Conservation (phyloP, 768 basidiomycete genomes). For the Suillus subalutaceus region DNA sequence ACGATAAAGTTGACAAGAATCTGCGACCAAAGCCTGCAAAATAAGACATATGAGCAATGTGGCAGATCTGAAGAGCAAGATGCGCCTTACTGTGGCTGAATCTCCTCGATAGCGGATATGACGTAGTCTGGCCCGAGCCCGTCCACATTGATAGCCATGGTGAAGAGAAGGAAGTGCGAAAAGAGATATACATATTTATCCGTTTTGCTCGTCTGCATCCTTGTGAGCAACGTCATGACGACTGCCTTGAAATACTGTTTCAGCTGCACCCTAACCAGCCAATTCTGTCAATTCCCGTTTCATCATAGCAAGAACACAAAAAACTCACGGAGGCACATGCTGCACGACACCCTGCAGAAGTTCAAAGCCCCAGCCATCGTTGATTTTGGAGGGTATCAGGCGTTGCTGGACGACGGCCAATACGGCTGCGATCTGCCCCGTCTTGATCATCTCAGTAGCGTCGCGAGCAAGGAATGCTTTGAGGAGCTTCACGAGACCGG, state of each 20-base stretch:
- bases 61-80: slow-evolving; percentile 5
- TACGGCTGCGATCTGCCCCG: slow-evolving; percentile 75
- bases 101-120: slow-evolving; percentile 75
- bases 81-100: slow-evolving; percentile 75
- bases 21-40: slow-evolving; percentile 72
- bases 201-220: slow-evolving; percentile 88
- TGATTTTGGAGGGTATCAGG: slow-evolving; percentile 81
- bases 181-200: slow-evolving; percentile 86
- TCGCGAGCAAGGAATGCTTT: slow-evolving; percentile 83
- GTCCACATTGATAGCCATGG: slow-evolving; percentile 72
- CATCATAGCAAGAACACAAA: background rate
- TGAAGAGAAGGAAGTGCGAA: slow-evolving; percentile 74
- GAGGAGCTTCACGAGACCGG: slow-evolving; percentile 87
- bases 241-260: slow-evolving; percentile 75
- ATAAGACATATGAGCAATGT: background rate
- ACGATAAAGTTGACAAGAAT: slow-evolving; percentile 76
- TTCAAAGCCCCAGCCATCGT: slow-evolving; percentile 93
- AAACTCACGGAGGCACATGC: slow-evolving; percentile 73
- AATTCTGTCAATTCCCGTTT: background rate
- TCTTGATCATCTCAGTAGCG: slow-evolving; percentile 61
- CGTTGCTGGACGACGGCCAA: slow-evolving; percentile 91
- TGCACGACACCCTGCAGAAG: slow-evolving; percentile 77
- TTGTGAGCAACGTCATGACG: slow-evolving; percentile 76
- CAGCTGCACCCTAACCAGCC: slow-evolving; percentile 47
- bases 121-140: slow-evolving; percentile 80